Evolutionary conservation across 495 filamentous ascomycete species (phyloP).

Genomic region (Aspergillus wentii): DNA sequence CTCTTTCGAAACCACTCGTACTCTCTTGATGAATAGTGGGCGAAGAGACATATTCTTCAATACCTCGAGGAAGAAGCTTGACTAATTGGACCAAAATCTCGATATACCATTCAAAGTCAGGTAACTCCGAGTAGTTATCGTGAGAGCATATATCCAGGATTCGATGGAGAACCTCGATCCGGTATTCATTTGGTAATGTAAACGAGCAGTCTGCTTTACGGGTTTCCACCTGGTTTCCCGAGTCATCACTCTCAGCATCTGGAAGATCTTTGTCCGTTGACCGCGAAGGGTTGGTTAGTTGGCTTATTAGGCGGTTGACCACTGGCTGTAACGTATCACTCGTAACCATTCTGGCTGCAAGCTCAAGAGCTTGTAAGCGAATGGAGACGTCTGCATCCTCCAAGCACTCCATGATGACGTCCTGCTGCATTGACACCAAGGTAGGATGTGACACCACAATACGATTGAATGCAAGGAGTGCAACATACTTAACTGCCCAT

Average conservation of each 20-base stretch:
- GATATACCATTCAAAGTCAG: constrained; percentile 97
- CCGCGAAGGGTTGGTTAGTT: too few species aligned
- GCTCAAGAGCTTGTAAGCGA: constrained; percentile 82
- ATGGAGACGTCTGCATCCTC: constrained; percentile 97
- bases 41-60: constrained; percentile 16
- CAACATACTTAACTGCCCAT: constrained; percentile 85
- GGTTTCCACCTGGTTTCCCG: constrained; percentile 3
- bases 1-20: constrained; percentile 9
- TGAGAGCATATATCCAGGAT: constrained; percentile 90
- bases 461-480: constrained; percentile 86
- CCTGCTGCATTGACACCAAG: constrained; percentile 84
- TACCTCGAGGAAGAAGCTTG: constrained; percentile 50
- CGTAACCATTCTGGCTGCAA: constrained; percentile 87
- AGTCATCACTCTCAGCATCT: not conserved
- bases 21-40: constrained; percentile 11
- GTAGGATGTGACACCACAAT: constrained; percentile 86
- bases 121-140: constrained; percentile 77
- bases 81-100: constrained; percentile 77
- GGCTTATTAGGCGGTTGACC: constrained; percentile 78
- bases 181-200: constrained; percentile 74
- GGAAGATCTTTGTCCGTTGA: constrained; percentile 39
- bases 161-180: constrained; percentile 66
- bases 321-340: constrained; percentile 76
- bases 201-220: constrained; percentile 6
- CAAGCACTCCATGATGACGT: constrained; percentile 92